Conservation (phyloP, 2,329 filamentous ascomycete genomes). For the Talaromyces sp. region DNA sequence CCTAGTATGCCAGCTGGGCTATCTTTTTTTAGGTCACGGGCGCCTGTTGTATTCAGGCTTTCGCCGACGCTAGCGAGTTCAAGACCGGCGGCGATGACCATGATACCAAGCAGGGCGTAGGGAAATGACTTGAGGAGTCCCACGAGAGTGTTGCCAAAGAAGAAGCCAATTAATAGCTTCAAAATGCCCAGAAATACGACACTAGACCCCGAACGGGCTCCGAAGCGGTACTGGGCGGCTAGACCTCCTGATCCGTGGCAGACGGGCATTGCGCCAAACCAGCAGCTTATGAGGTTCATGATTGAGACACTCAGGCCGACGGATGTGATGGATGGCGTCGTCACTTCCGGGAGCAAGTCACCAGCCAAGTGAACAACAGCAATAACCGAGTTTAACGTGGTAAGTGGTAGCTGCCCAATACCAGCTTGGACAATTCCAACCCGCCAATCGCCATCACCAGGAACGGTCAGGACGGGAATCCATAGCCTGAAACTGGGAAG, state of each 20-base stretch:
- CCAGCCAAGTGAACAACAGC: slow-evolving; percentile 77
- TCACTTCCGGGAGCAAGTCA: slow-evolving; percentile 70
- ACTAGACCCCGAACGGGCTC: slow-evolving; percentile 81
- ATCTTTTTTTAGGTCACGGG: slow-evolving; percentile 54
- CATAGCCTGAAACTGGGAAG: slow-evolving; percentile 60
- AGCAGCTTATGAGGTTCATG: slow-evolving; percentile 83
- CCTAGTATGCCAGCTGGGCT: slow-evolving; percentile 22
- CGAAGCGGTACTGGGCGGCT: slow-evolving; percentile 88
- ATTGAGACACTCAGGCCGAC: slow-evolving; percentile 76
- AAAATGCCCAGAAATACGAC: slow-evolving; percentile 74
- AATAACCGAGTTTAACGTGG: slow-evolving; percentile 87
- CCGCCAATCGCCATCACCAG: slow-evolving; percentile 49
- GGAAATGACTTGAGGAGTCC: slow-evolving; percentile 71
- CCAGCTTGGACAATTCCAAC: slow-evolving; percentile 64
- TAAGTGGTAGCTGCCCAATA: slow-evolving; percentile 84
- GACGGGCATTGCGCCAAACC: slow-evolving; percentile 93
- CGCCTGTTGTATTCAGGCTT: slow-evolving; percentile 72
- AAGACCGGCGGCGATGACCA: slow-evolving; percentile 85
- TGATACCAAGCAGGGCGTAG: slow-evolving; percentile 72
- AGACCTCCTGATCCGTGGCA: slow-evolving; percentile 91
- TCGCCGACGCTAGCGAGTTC: slow-evolving; percentile 85
- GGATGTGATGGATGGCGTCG: slow-evolving; percentile 68
- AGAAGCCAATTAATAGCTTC: slow-evolving; percentile 73
- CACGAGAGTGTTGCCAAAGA: slow-evolving; percentile 73
- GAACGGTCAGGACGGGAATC: slow-evolving; percentile 56